These are phyloP conservation scores for Cercophora samala DNA, from an alignment of 495 filamentous ascomycete genomes.

Conservation along the genomic window DNA sequence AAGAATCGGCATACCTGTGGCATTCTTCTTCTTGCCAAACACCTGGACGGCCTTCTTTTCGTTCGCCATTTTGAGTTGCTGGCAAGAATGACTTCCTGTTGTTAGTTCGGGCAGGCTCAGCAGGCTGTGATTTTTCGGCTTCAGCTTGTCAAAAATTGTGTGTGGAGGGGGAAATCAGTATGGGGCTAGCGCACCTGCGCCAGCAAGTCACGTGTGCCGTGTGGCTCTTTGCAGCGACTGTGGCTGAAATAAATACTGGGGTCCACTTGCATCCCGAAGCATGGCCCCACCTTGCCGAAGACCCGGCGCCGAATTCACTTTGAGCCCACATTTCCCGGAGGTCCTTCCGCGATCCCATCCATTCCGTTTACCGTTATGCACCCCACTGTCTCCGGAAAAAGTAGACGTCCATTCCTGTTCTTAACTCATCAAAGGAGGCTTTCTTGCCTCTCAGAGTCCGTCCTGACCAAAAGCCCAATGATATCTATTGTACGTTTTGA, in stretches of 20 bases:
- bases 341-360: not conserved
- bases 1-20: conserved; percentile 33
- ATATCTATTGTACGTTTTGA: not conserved
- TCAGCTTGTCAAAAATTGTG: conserved; percentile 32
- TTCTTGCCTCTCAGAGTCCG: not conserved
- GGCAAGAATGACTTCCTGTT: conserved; percentile 35
- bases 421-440: not conserved
- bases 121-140: conserved; percentile 31
- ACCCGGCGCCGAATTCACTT: not conserved
- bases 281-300: not conserved
- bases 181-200: conserved; percentile 30
- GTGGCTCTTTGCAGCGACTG: conserved; percentile 13
- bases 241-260: conserved; percentile 16
- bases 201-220: conserved; percentile 28
- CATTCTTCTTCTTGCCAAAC: conserved; percentile 45
- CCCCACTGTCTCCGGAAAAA: not conserved
- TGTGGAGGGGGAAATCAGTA: conserved; percentile 37
- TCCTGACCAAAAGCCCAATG: not conserved
- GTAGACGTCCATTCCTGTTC: too few relatives aligned
- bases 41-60: conserved; percentile 36
- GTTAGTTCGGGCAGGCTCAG: conserved; percentile 30
- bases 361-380: not conserved
- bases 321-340: not conserved
- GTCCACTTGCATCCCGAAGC: not conserved
- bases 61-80: conserved; percentile 36